Percentiles rank a stretch among this genome's conserved stretches.
Conservation (phyloP, 139 green algal genomes). For the Tetradesmus obliquus region DNA sequence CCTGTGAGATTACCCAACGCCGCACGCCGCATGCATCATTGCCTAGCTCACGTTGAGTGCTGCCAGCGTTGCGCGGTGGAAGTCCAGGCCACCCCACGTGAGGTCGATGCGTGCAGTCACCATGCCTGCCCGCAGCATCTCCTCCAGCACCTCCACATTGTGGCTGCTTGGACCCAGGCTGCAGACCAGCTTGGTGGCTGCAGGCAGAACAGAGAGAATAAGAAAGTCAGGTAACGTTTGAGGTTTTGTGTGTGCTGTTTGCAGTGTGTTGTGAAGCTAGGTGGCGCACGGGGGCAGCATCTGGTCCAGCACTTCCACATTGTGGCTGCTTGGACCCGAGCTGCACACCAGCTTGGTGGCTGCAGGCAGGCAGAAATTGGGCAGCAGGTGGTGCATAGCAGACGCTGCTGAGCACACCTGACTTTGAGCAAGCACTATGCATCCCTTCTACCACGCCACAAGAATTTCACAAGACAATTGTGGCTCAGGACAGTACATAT, state of each 20-base stretch:
- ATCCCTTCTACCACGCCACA: too few relatives aligned
- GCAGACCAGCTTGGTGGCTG: conserved; percentile 40
- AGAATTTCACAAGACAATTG: too few relatives aligned
- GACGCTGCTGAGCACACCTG: too few relatives aligned
- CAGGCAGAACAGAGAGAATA: background rate
- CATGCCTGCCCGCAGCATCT: conserved; percentile 43
- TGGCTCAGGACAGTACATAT: background rate
- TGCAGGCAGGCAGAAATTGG: background rate
- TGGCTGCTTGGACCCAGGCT: conserved; percentile 34
- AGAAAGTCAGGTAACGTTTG: background rate
- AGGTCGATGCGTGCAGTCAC: conserved; percentile 37
- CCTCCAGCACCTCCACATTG: background rate
- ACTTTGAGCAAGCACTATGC: too few relatives aligned
- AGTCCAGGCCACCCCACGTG: conserved; percentile 42
- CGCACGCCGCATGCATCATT: background rate
- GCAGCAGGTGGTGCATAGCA: too few relatives aligned
- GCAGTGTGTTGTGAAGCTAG: background rate
- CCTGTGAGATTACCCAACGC: background rate
- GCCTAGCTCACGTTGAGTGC: conserved; percentile 40
- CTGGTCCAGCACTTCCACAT: background rate
- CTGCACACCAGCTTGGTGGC: background rate
- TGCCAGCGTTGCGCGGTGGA: conserved; percentile 17
- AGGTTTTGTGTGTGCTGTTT: background rate
- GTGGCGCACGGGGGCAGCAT: background rate
- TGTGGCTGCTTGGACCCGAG: background rate